Percentiles rank a stretch among this genome's conserved stretches.
Conservation (phyloP, 805 yeast genomes). For the Metschnikowia cubensis region DNA sequence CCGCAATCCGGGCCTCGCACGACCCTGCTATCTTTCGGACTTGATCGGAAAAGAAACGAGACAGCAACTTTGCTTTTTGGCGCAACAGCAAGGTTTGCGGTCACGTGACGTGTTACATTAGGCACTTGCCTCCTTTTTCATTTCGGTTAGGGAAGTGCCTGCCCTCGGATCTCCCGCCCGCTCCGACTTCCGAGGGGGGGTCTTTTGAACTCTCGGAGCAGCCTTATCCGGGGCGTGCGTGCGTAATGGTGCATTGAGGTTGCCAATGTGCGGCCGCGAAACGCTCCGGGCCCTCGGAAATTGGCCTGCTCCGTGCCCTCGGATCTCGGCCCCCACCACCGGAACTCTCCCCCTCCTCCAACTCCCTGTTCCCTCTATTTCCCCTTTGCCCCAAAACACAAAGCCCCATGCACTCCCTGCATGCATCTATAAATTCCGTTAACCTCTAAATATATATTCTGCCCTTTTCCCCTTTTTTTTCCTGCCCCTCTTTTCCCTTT, state of each 20-base stretch:
- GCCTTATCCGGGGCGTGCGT: background rate
- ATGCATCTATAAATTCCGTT: too few species aligned
- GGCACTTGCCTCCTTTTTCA: too few species aligned
- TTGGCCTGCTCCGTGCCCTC: background rate
- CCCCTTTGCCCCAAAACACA: too few species aligned
- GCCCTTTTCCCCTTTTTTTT: too few species aligned
- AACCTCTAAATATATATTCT: too few species aligned
- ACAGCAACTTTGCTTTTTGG: too few species aligned
- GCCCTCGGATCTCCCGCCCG: background rate
- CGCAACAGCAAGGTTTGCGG: too few species aligned
- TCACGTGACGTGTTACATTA: too few species aligned
- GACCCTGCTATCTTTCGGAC: background rate
- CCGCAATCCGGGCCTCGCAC: background rate
- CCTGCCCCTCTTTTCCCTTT: too few species aligned
- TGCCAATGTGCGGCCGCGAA: background rate
- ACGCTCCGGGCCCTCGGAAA: constrained; percentile 4
- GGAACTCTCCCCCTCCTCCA: background rate
- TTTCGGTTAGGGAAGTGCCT: too few species aligned
- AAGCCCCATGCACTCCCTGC: too few species aligned
- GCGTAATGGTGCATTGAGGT: background rate
- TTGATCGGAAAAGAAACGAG: background rate
- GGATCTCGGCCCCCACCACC: background rate
- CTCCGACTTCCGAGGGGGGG: background rate
- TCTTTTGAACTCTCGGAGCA: background rate
- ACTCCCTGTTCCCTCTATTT: too few species aligned